Conservation (phyloP, 805 yeast genomes). For the Diddensiella santjacobensis region DNA sequence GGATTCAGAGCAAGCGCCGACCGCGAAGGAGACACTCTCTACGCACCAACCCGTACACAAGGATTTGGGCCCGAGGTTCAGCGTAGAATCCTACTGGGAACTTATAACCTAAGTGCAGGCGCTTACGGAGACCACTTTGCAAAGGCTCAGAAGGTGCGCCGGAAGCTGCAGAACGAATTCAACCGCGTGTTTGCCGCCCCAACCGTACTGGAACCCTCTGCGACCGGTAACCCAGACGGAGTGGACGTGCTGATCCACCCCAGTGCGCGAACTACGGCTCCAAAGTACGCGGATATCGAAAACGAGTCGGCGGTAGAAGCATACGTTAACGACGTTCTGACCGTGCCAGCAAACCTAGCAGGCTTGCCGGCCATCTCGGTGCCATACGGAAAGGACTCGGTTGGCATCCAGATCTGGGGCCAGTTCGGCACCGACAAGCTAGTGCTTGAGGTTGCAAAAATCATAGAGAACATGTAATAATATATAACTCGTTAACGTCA, state of each 20-base stretch:
- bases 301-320: conserved; percentile 49
- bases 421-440: conserved; percentile 78
- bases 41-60: conserved; percentile 53
- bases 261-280: conserved; percentile 59
- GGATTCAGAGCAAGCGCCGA: conserved; percentile 50
- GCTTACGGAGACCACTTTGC: conserved; percentile 68
- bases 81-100: conserved; percentile 79
- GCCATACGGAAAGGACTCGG: conserved; percentile 48
- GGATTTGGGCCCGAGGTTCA: conserved; percentile 83
- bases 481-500: too few species aligned
- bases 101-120: conserved; percentile 76
- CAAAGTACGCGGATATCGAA: conserved; percentile 45
- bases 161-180: conserved; percentile 59
- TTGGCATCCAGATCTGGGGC: conserved; percentile 79
- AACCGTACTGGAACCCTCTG: conserved; percentile 38
- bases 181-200: conserved; percentile 54
- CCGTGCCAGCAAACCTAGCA: conserved; percentile 87
- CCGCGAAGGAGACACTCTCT: conserved; percentile 37
- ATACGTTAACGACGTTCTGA: conserved; percentile 76
- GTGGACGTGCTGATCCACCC: conserved; percentile 75
- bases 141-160: conserved; percentile 68
- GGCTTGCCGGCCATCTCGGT: conserved; percentile 83
- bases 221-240: conserved; percentile 9
- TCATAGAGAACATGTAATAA: neutral
- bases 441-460: conserved; percentile 46